phyloP scores from a whole-genome alignment of 495 filamentous ascomycete species.

The Hypoxylon subgilvum region DNA sequence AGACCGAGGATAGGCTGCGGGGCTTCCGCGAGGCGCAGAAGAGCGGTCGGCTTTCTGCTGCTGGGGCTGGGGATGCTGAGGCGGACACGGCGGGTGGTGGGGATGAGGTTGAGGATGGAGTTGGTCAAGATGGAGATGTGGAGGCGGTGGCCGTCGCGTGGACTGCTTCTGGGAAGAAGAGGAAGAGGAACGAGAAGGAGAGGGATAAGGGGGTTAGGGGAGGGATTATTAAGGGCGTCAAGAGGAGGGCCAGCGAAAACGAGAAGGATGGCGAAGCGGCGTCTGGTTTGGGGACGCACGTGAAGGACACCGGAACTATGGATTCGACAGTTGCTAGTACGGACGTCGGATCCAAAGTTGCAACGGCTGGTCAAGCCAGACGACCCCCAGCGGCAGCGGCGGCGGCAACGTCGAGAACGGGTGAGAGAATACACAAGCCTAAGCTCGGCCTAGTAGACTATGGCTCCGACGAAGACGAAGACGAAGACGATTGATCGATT shows the following conservation, averaged over 20 bases:
- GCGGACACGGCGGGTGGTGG: too few species aligned
- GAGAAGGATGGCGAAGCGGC: conserved; percentile 1
- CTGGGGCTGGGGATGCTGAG: conserved; percentile 35
- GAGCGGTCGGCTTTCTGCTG: conserved; percentile 43
- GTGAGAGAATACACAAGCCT: conserved; percentile 16
- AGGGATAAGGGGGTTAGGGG: neutral
- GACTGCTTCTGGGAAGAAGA: conserved; percentile 23
- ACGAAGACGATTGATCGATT: conserved; percentile 29
- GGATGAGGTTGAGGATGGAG: too few species aligned
- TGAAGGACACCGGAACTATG: neutral
- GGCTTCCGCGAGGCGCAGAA: conserved; percentile 68
- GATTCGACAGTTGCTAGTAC: neutral
- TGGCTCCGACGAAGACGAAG: conserved; percentile 45
- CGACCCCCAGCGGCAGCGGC: too few species aligned
- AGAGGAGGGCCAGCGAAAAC: conserved; percentile 15
- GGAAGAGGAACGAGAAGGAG: conserved; percentile 31
- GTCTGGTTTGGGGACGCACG: neutral
- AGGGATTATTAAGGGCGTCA: conserved; percentile 22
- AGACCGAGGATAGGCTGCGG: conserved; percentile 75
- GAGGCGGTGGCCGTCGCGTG: conserved; percentile 19
- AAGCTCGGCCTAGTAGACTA: conserved; percentile 42
- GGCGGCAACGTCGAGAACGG: conserved; percentile 2
- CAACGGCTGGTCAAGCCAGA: conserved; percentile 15
- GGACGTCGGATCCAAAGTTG: neutral
- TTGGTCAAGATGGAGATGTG: too few species aligned